These are phyloP conservation scores for Thalassiosira gravida DNA, from an alignment of 352 stramenopile genomes.

Conservation along the genomic window DNA sequence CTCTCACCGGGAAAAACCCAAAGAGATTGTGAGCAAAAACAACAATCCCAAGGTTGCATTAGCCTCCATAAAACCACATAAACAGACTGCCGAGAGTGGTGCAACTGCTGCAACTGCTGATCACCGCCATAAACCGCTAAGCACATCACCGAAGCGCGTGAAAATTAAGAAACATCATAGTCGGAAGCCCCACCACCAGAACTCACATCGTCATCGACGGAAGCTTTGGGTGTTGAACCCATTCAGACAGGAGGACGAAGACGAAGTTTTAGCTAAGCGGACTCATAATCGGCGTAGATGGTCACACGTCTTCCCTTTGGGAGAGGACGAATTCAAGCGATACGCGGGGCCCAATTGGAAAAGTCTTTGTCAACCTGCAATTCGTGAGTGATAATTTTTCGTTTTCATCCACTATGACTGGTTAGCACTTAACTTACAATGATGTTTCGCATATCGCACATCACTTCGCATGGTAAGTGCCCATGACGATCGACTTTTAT, in stretches of 20 bases:
- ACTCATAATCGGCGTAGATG: slow-evolving; percentile 93
- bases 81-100: not conserved
- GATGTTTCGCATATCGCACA: too few species aligned
- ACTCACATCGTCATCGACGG: slow-evolving; percentile 48
- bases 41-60: slow-evolving; percentile 3
- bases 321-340: slow-evolving; percentile 83
- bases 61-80: not conserved
- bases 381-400: slow-evolving; percentile 58
- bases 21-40: slow-evolving; percentile 9
- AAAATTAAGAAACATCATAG: slow-evolving; percentile 40
- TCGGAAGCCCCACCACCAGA: slow-evolving; percentile 35
- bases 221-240: slow-evolving; percentile 85
- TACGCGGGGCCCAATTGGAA: slow-evolving; percentile 94
- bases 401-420: not conserved
- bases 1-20: slow-evolving; percentile 13
- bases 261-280: slow-evolving; percentile 86
- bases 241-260: slow-evolving; percentile 87
- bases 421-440: too few species aligned
- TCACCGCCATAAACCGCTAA: slow-evolving; percentile 11
- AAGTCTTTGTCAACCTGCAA: slow-evolving; percentile 92
- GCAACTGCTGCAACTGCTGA: slow-evolving; percentile 1
- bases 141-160: slow-evolving; percentile 21
- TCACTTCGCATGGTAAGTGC: too few species aligned
- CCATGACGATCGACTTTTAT: slow-evolving; percentile 86
- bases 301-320: slow-evolving; percentile 93